Conservation (phyloP, 345 rosid genomes). For the Euphorbia peplus region DNA sequence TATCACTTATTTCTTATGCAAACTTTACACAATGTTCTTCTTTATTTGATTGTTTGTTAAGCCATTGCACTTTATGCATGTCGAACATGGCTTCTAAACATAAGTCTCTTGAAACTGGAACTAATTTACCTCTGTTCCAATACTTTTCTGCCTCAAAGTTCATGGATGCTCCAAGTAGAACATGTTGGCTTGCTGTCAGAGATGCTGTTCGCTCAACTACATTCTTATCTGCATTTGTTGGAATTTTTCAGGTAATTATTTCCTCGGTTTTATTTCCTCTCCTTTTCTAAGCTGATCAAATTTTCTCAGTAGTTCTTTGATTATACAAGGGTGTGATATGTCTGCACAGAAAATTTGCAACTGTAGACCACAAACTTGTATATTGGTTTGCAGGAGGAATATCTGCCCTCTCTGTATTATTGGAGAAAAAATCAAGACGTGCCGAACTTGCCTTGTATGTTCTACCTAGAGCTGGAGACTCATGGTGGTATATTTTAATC, state of each 20-base stretch:
- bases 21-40: neutral
- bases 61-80: neutral
- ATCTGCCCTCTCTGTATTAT: constrained; percentile 84
- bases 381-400: constrained; percentile 91
- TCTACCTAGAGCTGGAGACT: constrained; percentile 96
- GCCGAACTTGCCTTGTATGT: constrained; percentile 95
- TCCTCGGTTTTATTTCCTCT: constrained; percentile 9
- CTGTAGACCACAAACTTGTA: constrained; percentile 88
- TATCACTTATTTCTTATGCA: neutral
- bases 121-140: constrained; percentile 15
- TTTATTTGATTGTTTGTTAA: neutral
- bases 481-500: constrained; percentile 86
- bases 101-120: constrained; percentile 7
- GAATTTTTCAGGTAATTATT: constrained; percentile 80
- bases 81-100: neutral
- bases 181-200: constrained; percentile 80
- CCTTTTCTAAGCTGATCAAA: constrained; percentile 5
- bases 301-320: constrained; percentile 22
- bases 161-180: constrained; percentile 81
- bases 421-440: constrained; percentile 93
- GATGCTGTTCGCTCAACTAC: constrained; percentile 90
- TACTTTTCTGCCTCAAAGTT: constrained; percentile 50
- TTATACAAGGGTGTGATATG: constrained; percentile 78
- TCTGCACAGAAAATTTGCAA: constrained; percentile 76
- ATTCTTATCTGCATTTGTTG: constrained; percentile 97